These are phyloP conservation scores for Rhinocladiella mackenziei DNA, from an alignment of 2,329 filamentous ascomycete species.

Conservation along the genomic window DNA sequence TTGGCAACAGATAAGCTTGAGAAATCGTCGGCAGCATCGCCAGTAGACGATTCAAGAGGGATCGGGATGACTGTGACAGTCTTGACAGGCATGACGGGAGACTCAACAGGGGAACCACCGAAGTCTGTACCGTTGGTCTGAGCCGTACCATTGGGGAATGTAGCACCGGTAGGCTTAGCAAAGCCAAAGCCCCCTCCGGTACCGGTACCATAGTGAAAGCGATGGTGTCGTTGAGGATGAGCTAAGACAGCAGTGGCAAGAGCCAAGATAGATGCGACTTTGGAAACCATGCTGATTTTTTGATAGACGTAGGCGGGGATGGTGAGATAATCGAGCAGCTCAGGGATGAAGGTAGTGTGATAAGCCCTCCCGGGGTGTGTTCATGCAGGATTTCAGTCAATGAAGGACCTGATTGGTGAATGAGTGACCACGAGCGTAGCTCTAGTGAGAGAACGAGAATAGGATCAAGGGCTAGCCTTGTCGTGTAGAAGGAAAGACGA, in stretches of 20 bases:
- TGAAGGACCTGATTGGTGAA: conserved; percentile 26
- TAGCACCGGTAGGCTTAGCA: conserved; percentile 17
- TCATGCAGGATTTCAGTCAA: conserved; percentile 17
- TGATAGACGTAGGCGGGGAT: conserved; percentile 7
- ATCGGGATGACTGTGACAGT: conserved; percentile 20
- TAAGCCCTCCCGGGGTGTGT: conserved; percentile 20
- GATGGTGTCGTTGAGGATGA: conserved; percentile 25
- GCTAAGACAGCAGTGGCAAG: conserved; percentile 27
- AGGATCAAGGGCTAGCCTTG: conserved; percentile 28
- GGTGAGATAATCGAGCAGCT: conserved; percentile 3
- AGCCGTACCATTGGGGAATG: conserved; percentile 20
- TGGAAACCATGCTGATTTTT: conserved; percentile 28
- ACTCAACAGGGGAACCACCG: conserved; percentile 14
- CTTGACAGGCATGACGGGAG: conserved; percentile 21
- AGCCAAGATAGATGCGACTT: conserved; percentile 23
- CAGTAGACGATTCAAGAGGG: conserved; percentile 14
- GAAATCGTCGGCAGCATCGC: conserved; percentile 6
- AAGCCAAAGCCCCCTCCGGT: conserved; percentile 12
- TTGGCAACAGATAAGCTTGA: conserved; percentile 13
- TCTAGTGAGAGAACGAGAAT: conserved; percentile 25
- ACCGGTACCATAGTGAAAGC: conserved; percentile 22
- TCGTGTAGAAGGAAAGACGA: conserved; percentile 26
- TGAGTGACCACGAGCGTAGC: conserved; percentile 29
- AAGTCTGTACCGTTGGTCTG: conserved; percentile 16
- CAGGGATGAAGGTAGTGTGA: conserved; percentile 4